Evolutionary conservation across 2,329 filamentous ascomycete species (phyloP), one percentile per base, ranked within the genome.

Genomic region (Juglanconis oblonga): DNA sequence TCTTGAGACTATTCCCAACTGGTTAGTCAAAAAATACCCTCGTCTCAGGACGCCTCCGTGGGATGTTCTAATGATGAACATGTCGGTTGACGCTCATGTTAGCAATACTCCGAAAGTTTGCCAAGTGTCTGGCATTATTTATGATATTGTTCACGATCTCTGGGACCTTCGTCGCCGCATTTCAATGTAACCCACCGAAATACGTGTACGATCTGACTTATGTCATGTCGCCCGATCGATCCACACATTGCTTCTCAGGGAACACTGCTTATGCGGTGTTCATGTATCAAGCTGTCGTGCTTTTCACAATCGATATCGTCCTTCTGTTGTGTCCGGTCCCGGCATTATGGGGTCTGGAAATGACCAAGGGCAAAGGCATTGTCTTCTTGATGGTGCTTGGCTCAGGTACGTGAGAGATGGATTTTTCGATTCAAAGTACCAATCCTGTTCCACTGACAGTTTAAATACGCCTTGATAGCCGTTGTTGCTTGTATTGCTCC

Each of bases 181-280:
- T 63, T 32, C 59, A 61, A 35, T 63, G 61, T 50, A 63, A 58
- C 8, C 58, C 61, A 29, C 61, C 61, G 9, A 63, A 61, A 56
- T 63, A 63, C 48, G 35, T 47, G 11, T 63, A 52, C 49, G n/a
- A 63, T 29, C 33, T 63, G 3, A 4, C 45, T 29, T 63, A 36
- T 13, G n/a, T 63, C 11, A 58, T 63, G 58, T 52, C 55, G 36
- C 55, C 62, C 4, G 62, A 62, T 9, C 40, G 58, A 7, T 38
- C 38, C 33, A 51, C 53, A 5, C 33, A 63, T 35, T 63, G 61
- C 61, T 63, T 55, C 40, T 35, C 50, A n/a, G 7, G 42, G 35
- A 54, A 51, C 31, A 29, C 51, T 32, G 32, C 52, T 11, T 63
- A 55, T 11, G 45, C 24, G 5, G 57, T 62, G 8, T 62, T 62